Conservation (phyloP, 176 grass and related monocot genomes). For the Tillandsia fasciculata region DNA sequence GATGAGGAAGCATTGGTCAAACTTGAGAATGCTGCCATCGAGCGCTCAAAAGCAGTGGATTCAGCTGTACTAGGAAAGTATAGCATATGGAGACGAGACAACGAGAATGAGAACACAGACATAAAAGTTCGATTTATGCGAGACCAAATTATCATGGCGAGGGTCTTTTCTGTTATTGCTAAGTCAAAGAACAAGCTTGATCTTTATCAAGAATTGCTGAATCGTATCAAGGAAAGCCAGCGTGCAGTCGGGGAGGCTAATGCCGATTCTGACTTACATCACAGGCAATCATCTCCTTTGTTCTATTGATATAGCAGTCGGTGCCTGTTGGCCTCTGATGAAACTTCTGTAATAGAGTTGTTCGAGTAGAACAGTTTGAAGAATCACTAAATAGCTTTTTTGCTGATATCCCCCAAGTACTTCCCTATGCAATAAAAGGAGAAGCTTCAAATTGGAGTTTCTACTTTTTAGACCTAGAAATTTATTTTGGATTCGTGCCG, state of each 20-base stretch:
- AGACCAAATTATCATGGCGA: constrained; percentile 95
- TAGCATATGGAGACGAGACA: constrained; percentile 95
- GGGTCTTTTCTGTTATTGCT: constrained; percentile 61
- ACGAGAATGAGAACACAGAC: constrained; percentile 88
- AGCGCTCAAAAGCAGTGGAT: constrained; percentile 85
- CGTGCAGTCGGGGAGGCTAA: constrained; percentile 68
- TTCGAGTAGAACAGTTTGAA: too few species aligned
- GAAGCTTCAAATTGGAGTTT: too few species aligned
- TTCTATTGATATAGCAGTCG: background rate
- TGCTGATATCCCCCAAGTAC: too few species aligned
- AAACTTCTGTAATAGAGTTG: too few species aligned
- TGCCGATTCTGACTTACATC: constrained; percentile 83
- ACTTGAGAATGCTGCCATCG: constrained; percentile 85
- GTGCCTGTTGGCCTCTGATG: too few species aligned
- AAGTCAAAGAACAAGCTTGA: constrained; percentile 61
- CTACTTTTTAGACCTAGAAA: too few species aligned
- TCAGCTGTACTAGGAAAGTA: constrained; percentile 95
- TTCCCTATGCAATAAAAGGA: too few species aligned
- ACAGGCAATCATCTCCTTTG: constrained; percentile 30
- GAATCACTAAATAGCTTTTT: too few species aligned
- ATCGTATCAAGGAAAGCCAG: constrained; percentile 83
- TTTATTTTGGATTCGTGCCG: too few species aligned
- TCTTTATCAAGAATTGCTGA: constrained; percentile 73
- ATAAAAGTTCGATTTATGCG: constrained; percentile 94
- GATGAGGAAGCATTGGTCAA: constrained; percentile 81